Evolutionary conservation across 2,329 filamentous ascomycete species (phyloP), one percentile per base, ranked within the genome.

Genomic region (Talaromyces sp.): DNA sequence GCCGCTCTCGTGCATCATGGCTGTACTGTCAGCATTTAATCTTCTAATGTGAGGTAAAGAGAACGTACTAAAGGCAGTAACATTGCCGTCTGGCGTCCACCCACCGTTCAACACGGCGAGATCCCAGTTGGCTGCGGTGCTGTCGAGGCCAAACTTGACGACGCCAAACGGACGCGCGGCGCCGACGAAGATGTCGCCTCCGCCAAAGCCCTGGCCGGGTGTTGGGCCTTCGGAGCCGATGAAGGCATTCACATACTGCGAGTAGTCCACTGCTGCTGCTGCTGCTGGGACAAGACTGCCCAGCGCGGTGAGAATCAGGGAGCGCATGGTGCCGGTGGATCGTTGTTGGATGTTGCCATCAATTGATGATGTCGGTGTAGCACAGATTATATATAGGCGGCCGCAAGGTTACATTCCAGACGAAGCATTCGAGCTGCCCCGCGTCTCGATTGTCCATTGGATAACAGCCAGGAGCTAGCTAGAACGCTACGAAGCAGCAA

Each of bases 1-100:
- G 3, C 80, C 80, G 58, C 72, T 76, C 64, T 82, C 80, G 66
- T 82, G 81, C 78, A 82, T 78, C 32, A 77, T 70, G 53, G 51
- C 68, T 69, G 53, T 28, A 51, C 44, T 47, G 19, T 47, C 6
- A 47, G 44, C 15, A 19, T 47, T 9, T 25, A 4, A 13, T 17
- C 32, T 27, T 4, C 11, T 22, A 17, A 4, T 32, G 8, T 4
- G 17, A 10, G 9, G 4, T 1, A 15, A 17, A 4, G 2, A n/a
- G 5, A 25, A 64, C 64, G 36, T 63, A 65, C 70, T 72, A 67
- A 84, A 82, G 17, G 81, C 82, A 6, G 79, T 80, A 32, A 84
- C 72, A 63, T 77, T 81, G 2, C 78, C 80, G 66, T 83, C 81
- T 0, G 79, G 79, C 17, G 71, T 71, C 70, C 78, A 79, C 3